These are phyloP conservation scores for Saccharomycopsis crataegensis DNA, from an alignment of 1,139 yeast genomes.

Conservation along the genomic window DNA sequence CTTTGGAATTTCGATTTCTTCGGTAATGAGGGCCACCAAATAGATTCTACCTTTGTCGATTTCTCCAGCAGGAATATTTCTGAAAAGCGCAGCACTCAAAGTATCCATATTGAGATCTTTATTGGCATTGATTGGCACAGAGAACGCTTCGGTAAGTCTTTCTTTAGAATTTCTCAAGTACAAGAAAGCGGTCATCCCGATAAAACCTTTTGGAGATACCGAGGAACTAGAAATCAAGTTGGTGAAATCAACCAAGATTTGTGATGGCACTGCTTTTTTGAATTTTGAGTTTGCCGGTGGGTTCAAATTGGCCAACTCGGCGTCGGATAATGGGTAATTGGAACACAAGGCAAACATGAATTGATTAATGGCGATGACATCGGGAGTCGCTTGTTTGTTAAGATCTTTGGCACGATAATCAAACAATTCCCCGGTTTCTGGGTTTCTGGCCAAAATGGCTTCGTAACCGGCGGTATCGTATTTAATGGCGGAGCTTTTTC, in stretches of 20 bases:
- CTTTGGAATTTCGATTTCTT: constrained; percentile 37
- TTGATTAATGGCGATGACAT: constrained; percentile 63
- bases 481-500: constrained; percentile 24
- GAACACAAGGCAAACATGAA: constrained; percentile 66
- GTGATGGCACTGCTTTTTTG: constrained; percentile 55
- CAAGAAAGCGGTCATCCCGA: constrained; percentile 66
- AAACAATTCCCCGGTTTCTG: constrained; percentile 55
- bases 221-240: constrained; percentile 58
- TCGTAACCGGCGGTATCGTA: constrained; percentile 74
- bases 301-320: constrained; percentile 31
- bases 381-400: constrained; percentile 35
- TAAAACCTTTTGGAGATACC: constrained; percentile 60
- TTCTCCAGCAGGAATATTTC: constrained; percentile 69
- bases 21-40: constrained; percentile 62
- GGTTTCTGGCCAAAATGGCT: constrained; percentile 59
- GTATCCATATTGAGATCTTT: constrained; percentile 58
- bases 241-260: constrained; percentile 73
- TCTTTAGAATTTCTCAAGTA: constrained; percentile 59
- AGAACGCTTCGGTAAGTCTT: constrained; percentile 74
- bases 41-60: constrained; percentile 56
- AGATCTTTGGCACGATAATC: constrained; percentile 30
- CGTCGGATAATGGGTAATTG: constrained; percentile 49
- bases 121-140: constrained; percentile 55
- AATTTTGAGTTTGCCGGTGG: constrained; percentile 44
- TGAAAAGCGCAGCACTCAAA: constrained; percentile 71